A percentile compares a stretch with the other conserved stretches of the same genome.
phyloP scores from a whole-genome alignment of 176 grass and related monocot genomes.

The Urochloa ruziziensis region DNA sequence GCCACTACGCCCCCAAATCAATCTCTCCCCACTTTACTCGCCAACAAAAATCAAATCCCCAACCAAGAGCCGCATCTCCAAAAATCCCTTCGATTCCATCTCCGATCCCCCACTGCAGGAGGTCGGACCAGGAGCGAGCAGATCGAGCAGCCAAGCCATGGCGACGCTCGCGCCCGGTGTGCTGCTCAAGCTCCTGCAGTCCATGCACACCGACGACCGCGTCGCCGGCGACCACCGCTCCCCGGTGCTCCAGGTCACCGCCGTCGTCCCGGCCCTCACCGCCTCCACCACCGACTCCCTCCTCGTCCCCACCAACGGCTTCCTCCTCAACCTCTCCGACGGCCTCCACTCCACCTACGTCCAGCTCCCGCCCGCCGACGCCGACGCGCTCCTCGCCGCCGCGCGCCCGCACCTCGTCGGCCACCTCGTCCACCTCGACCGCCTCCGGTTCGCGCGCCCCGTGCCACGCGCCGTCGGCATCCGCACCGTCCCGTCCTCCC shows the following conservation, averaged over 20 bases:
- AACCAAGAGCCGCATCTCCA: too few relatives aligned
- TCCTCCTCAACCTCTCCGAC: slow-evolving; percentile 90
- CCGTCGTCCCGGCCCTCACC: slow-evolving; percentile 71
- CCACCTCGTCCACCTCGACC: slow-evolving; percentile 79
- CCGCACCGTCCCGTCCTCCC: slow-evolving; percentile 55
- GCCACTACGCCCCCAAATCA: too few relatives aligned
- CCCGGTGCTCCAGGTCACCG: slow-evolving; percentile 75
- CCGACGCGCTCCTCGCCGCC: slow-evolving; percentile 64
- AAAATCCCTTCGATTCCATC: too few relatives aligned
- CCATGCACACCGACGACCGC: slow-evolving; percentile 72
- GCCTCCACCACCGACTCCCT: slow-evolving; percentile 81
- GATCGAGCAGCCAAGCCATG: slow-evolving; percentile 48
- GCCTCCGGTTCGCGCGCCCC: slow-evolving; percentile 63
- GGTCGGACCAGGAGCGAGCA: neutral
- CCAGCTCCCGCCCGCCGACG: slow-evolving; percentile 53
- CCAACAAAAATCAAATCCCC: too few relatives aligned
- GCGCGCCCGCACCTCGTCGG: slow-evolving; percentile 68
- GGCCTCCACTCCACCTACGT: slow-evolving; percentile 81
- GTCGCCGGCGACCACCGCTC: slow-evolving; percentile 74
- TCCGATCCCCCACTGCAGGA: too few relatives aligned
- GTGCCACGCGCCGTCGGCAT: slow-evolving; percentile 77
- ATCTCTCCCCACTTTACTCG: too few relatives aligned
- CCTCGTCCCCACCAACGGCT: too few relatives aligned
- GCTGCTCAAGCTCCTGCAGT: slow-evolving; percentile 71
- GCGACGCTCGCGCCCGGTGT: slow-evolving; percentile 68